Conservation (phyloP, 495 filamentous ascomycete genomes). For the Mytilinidion resinicola region DNA sequence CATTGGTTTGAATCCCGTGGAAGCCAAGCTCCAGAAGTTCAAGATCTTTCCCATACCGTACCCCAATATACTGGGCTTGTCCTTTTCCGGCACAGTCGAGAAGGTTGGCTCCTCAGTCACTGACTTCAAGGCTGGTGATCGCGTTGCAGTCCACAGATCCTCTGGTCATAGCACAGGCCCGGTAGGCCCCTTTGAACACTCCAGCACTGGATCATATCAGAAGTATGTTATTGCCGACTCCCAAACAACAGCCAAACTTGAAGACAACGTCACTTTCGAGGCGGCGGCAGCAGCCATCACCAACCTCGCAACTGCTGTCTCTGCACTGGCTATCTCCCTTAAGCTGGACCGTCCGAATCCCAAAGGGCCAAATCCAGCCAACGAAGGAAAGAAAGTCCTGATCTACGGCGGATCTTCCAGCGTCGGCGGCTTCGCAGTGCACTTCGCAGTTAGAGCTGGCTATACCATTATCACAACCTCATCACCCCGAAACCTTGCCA, state of each 20-base stretch:
- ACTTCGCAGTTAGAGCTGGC: slow-evolving; percentile 29
- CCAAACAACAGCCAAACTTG: slow-evolving; percentile 8
- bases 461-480: slow-evolving; percentile 36
- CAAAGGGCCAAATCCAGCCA: background rate
- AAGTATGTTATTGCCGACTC: slow-evolving; percentile 27
- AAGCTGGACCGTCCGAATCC: slow-evolving; percentile 15
- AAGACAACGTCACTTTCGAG: slow-evolving; percentile 10
- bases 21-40: slow-evolving; percentile 9
- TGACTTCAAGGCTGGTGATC: slow-evolving; percentile 26
- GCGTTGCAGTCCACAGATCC: slow-evolving; percentile 14
- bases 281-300: slow-evolving; percentile 12
- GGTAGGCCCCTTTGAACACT: background rate
- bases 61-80: slow-evolving; percentile 27
- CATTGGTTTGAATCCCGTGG: slow-evolving; percentile 22
- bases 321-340: slow-evolving; percentile 24
- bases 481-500: slow-evolving; percentile 28
- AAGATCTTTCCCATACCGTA: slow-evolving; percentile 23
- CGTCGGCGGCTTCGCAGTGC: slow-evolving; percentile 29
- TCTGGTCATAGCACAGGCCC: background rate
- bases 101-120: slow-evolving; percentile 23
- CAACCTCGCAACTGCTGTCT: slow-evolving; percentile 17
- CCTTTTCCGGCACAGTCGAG: slow-evolving; percentile 28
- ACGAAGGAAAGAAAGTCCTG: slow-evolving; percentile 28
- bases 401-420: slow-evolving; percentile 34
- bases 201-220: slow-evolving; percentile 31